A percentile compares a stretch with the other conserved stretches of the same genome.
phyloP scores from a whole-genome alignment of 2,329 filamentous ascomycete species.

The Ascocoryne sarcoides region DNA sequence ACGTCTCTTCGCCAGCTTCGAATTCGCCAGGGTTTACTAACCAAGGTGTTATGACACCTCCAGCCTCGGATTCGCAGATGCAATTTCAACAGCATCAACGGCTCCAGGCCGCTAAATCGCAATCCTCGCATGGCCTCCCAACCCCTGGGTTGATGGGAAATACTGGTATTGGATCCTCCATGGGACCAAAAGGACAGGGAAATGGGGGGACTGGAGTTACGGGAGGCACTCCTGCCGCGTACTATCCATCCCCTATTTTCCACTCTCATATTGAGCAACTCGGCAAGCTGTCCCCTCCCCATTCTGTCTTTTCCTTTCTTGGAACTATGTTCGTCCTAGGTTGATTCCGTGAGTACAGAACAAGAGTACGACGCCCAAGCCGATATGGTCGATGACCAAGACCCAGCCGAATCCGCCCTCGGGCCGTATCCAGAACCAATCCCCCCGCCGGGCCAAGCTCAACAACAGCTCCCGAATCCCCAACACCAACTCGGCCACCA shows the following conservation, averaged over 20 bases:
- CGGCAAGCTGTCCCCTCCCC: slow-evolving; percentile 63
- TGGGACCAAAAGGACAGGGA: slow-evolving; percentile 26
- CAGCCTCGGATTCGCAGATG: slow-evolving; percentile 45
- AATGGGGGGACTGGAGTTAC: slow-evolving; percentile 29
- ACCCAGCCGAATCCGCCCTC: slow-evolving; percentile 59
- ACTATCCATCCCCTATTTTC: slow-evolving; percentile 72
- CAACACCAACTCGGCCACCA: slow-evolving; percentile 28
- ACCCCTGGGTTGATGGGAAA: slow-evolving; percentile 18
- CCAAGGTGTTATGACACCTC: slow-evolving; percentile 53
- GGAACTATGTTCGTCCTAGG: slow-evolving; percentile 58
- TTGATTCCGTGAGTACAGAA: slow-evolving; percentile 64
- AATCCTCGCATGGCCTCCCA: slow-evolving; percentile 22
- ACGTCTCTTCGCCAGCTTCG: slow-evolving; percentile 58
- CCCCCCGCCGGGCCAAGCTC: slow-evolving; percentile 31
- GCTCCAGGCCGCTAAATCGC: slow-evolving; percentile 21
- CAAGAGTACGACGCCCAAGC: slow-evolving; percentile 92
- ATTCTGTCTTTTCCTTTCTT: slow-evolving; percentile 36
- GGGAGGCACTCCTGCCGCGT: slow-evolving; percentile 40
- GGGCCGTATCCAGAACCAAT: slow-evolving; percentile 54
- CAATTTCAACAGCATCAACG: slow-evolving; percentile 40
- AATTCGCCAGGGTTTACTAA: slow-evolving; percentile 53
- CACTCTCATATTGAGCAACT: slow-evolving; percentile 93
- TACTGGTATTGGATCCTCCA: slow-evolving; percentile 16
- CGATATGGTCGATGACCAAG: slow-evolving; percentile 79
- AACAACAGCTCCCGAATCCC: slow-evolving; percentile 12